Evolutionary conservation across 2,329 filamentous ascomycete species (phyloP), one percentile per base, ranked within the genome.

Genomic region (Aureobasidium musti): DNA sequence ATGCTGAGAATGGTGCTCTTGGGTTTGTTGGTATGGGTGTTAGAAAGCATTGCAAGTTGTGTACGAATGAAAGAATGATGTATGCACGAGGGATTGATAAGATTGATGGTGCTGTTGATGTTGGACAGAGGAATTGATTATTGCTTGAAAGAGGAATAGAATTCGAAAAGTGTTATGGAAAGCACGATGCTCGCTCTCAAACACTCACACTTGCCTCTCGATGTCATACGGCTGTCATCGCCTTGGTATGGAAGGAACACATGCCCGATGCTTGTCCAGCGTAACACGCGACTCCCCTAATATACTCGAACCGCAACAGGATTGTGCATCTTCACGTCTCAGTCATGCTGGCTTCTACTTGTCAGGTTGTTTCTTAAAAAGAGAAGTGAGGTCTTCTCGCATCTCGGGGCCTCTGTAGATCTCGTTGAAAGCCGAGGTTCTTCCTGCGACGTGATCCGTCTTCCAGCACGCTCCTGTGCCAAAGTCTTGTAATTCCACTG

Each of bases 181-280:
- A 45, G 54, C 35, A 45, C 26, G 39, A 56, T 41, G 53, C 6
- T 41, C 13, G 10, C 35, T 21, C 13, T 3, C n/a, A 26, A 37
- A 41, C 33, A 35, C 33, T 56, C 28, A 28, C 33, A 41, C 35
- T 37, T 41, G 33, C 35, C 53, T 41, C 11, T 56, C 30, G 21
- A 56, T n/a, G 30, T 59, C 28, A 33, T 59, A 39, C 28, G 17
- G 37, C 14, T 57, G 37, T 59, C 39, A 45, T 59, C n/a, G 39
- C 19, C 14, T 17, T 13, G 52, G 2, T 10, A 11, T 56, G 21
- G 53, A 39, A 41, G 11, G 35, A 11, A 28, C 23, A n/a, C n/a
- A n/a, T 37, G n/a, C 21, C 7, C 26, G 10, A 1, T 30, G 28
- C n/a, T 33, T n/a, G 13, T 30, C 17, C 17, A 10, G 23, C 30